Evolutionary conservation across 2,329 filamentous ascomycete genomes (phyloP), one percentile per base, ranked within the genome.

Genomic region (Colletotrichum coccodes): DNA sequence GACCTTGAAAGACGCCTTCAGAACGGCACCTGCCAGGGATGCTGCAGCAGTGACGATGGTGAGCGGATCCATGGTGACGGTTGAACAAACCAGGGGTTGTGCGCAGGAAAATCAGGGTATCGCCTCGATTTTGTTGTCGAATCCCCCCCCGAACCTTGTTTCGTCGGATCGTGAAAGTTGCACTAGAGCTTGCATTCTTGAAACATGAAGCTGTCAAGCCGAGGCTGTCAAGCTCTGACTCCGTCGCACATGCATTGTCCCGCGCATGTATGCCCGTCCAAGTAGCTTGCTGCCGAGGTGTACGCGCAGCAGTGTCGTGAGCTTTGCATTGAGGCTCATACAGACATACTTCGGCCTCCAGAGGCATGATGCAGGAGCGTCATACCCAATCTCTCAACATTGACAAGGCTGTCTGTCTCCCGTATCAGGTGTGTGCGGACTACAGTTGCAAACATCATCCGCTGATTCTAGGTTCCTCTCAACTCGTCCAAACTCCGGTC

Each of bases 11-110:
- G 67, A 66, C n/a, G 63, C 67, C 3, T 65, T 53, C 23, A 70
- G 36, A 16, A 70, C 58, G 21, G 38, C 57, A 26, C 63, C 67
- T 4, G 67, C 67, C 36, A 70, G 46, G 6, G 67, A 67, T 23
- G 64, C 64, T 26, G 67, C 57, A 14, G 57, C 67, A n/a, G 67
- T 70, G 21, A 62, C 52, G 21, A 68, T 52, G 18, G 28, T 70
- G 68, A 84, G 75, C 2, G 77, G 76, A 14, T 72, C 69, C 75
- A 79, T 76, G 32, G 38, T 36, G 6, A 32, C 32, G 18, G 11
- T 8, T 38, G 21, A 34, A 36, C 1, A 7, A 50, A 8, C 30
- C 14, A 50, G 28, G 26, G 18, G 3, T 16, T 14, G 12, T 49
- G 9, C 6, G 3, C 16, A 16, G 6, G 18, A 46, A 26, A 4